Percentiles rank a stretch among this genome's conserved stretches.
These are phyloP conservation scores for Lepiota brunneoincarnata DNA, from an alignment of 768 basidiomycete genomes.

Conservation along the genomic window DNA sequence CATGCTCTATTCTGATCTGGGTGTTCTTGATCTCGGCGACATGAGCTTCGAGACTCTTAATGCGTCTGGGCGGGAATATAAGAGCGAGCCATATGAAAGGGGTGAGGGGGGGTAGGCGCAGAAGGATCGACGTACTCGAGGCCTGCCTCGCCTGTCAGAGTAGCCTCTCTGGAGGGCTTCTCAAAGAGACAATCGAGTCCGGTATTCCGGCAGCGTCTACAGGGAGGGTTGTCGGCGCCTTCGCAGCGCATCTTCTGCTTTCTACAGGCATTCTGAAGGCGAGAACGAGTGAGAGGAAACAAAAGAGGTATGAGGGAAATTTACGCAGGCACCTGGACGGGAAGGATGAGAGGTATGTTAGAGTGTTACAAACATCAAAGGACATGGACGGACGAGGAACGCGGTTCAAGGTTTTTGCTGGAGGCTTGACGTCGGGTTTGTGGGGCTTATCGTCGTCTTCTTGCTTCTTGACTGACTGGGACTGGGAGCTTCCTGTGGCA, in stretches of 20 bases:
- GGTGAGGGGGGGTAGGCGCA: constrained; percentile 5
- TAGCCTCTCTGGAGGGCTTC: constrained; percentile 86
- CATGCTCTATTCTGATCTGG: constrained; percentile 74
- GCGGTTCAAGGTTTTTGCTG: constrained; percentile 76
- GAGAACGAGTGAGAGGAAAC: constrained; percentile 13
- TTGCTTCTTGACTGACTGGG: constrained; percentile 52
- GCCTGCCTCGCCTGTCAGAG: constrained; percentile 85
- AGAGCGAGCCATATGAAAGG: constrained; percentile 17
- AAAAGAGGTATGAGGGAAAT: constrained; percentile 20
- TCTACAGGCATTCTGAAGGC: constrained; percentile 82
- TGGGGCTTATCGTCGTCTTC: constrained; percentile 55
- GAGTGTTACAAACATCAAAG: constrained; percentile 17
- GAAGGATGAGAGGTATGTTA: constrained; percentile 15
- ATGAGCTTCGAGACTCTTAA: constrained; percentile 83
- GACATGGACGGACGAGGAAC: constrained; percentile 68
- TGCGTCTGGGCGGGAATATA: constrained; percentile 55
- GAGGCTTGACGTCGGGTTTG: constrained; percentile 72
- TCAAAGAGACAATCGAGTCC: constrained; percentile 94
- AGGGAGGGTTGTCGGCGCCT: constrained; percentile 96
- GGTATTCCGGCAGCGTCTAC: constrained; percentile 86
- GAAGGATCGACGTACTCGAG: constrained; percentile 61
- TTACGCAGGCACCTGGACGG: constrained; percentile 74
- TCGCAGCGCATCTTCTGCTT: constrained; percentile 98
- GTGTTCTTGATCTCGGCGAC: constrained; percentile 79
- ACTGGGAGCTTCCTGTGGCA: constrained; percentile 34